These are phyloP conservation scores for Apiospora aurea DNA, from an alignment of 2,329 filamentous ascomycete genomes.

Conservation along the genomic window DNA sequence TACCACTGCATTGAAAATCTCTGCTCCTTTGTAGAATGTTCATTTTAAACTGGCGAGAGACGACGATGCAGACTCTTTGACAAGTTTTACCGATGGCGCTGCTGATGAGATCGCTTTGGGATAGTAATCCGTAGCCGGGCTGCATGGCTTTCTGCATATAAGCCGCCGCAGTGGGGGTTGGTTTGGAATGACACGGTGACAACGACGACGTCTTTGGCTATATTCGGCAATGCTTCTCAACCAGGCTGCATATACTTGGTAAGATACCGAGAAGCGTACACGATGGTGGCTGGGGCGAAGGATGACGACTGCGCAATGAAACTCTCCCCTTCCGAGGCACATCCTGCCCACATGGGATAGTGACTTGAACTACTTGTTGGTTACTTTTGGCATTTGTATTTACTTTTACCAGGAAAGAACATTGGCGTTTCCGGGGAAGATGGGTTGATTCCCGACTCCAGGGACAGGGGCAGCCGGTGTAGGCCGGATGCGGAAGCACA, in stretches of 20 bases:
- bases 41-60: not conserved
- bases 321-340: not conserved
- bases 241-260: no score
- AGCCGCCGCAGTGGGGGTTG: slow-evolving; percentile 10
- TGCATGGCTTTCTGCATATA: slow-evolving; percentile 1
- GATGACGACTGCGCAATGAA: not conserved
- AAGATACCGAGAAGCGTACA: not conserved
- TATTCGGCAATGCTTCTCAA: not conserved
- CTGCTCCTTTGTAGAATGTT: not conserved
- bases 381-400: not conserved
- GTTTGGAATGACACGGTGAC: not conserved
- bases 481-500: not conserved
- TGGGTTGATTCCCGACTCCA: not conserved
- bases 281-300: not conserved
- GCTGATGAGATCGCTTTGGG: not conserved
- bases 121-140: not conserved
- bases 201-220: not conserved
- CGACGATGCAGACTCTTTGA: not conserved
- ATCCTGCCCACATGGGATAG: not conserved
- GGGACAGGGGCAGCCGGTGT: no score
- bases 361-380: no score
- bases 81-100: not conserved
- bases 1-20: not conserved
- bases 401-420: not conserved
- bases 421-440: not conserved